These are phyloP conservation scores for Monilinia aucupariae DNA, from an alignment of 2,329 filamentous ascomycete species.

Conservation along the genomic window DNA sequence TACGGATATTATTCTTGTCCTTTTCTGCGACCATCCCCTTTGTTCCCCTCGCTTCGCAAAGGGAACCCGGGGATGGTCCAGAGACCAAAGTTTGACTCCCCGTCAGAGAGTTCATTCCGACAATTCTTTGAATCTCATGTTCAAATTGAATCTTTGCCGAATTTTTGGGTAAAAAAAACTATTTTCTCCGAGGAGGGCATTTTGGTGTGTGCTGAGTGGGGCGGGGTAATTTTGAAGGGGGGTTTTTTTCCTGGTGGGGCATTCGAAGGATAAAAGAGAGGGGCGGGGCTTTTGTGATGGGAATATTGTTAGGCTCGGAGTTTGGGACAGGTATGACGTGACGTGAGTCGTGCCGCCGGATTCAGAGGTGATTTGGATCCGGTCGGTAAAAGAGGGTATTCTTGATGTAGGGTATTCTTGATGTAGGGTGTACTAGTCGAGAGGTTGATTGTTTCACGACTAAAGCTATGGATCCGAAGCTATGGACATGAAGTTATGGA, in stretches of 20 bases:
- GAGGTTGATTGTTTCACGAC: no score
- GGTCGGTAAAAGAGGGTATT: no score
- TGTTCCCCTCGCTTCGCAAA: no score
- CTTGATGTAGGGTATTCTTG: no score
- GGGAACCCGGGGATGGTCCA: no score
- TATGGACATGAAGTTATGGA: no score
- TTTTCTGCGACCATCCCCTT: no score
- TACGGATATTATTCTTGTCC: no score
- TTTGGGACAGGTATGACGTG: slow-evolving; percentile 1
- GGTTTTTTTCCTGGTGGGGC: not conserved
- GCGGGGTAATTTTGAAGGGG: not conserved
- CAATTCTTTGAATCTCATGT: not conserved
- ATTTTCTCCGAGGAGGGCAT: not conserved
- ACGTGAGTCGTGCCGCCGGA: no score
- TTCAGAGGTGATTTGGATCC: not conserved
- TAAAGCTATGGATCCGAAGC: no score
- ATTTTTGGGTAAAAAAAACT: not conserved
- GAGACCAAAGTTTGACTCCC: slow-evolving; percentile 32
- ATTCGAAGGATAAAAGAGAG: not conserved
- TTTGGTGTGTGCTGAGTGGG: not conserved
- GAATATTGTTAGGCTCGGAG: not conserved
- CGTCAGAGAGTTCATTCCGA: slow-evolving; percentile 15
- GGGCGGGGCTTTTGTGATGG: not conserved
- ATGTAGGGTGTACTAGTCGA: no score
- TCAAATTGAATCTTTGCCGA: not conserved